Evolutionary conservation across 257 asterid species (phyloP).

Genomic region (Nicotiana obtusifolia): DNA sequence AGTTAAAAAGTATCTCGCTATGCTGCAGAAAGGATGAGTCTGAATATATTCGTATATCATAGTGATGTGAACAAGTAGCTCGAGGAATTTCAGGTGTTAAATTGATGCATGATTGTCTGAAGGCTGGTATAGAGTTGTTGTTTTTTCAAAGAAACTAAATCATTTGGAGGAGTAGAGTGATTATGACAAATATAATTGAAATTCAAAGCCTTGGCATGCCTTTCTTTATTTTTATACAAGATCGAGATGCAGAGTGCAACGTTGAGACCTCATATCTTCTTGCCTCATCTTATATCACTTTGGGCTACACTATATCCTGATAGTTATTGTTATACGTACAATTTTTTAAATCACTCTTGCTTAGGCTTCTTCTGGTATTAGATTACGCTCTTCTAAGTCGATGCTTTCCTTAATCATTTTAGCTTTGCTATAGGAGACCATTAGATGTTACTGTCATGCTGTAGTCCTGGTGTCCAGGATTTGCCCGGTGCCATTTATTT

Average conservation of each 20-base stretch:
- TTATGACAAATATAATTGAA: neutral
- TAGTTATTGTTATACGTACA: neutral
- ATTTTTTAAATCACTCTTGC: neutral
- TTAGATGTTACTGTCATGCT: neutral
- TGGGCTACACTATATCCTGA: neutral
- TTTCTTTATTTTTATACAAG: neutral
- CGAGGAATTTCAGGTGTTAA: neutral
- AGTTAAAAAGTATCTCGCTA: neutral
- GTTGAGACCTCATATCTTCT: neutral
- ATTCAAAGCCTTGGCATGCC: neutral
- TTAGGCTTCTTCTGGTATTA: neutral
- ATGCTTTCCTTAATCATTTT: neutral
- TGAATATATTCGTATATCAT: neutral
- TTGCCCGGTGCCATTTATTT: neutral
- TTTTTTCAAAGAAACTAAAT: neutral
- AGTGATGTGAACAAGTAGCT: neutral
- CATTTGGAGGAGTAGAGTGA: neutral
- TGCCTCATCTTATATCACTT: neutral
- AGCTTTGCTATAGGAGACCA: neutral
- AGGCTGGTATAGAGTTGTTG: neutral
- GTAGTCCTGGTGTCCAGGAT: neutral
- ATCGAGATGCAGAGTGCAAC: neutral
- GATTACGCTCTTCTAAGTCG: neutral
- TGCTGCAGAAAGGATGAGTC: neutral
- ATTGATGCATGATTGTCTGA: neutral